These are phyloP conservation scores for Quercus lobata DNA, from an alignment of 331 rosid species.

Conservation along the genomic window DNA sequence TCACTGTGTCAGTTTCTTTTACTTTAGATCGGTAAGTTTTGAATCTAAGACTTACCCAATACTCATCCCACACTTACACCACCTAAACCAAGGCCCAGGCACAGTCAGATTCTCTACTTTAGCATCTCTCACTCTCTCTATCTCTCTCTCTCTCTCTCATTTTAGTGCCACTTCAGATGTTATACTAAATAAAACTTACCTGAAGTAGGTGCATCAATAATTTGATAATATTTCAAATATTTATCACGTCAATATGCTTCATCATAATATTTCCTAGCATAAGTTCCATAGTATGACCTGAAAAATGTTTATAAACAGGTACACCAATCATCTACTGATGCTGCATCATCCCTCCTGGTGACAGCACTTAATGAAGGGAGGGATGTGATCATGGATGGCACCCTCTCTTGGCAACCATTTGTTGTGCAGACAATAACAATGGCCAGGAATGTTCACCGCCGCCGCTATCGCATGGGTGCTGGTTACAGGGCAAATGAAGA, in stretches of 20 bases:
- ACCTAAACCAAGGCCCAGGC: neutral
- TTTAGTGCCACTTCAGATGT: neutral
- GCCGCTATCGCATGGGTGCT: constrained; percentile 84
- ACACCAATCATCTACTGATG: constrained; percentile 97
- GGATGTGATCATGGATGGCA: constrained; percentile 95
- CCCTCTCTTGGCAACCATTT: constrained; percentile 94
- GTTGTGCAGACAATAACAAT: constrained; percentile 93
- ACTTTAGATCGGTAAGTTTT: neutral
- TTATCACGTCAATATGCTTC: neutral
- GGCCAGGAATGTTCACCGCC: constrained; percentile 92
- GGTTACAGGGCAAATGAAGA: constrained; percentile 59
- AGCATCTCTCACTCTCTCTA: neutral
- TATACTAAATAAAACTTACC: neutral
- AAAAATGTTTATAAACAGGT: constrained; percentile 50
- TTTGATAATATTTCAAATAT: neutral
- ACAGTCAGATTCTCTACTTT: neutral
- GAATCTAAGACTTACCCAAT: neutral
- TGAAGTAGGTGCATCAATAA: neutral
- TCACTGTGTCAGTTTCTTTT: neutral
- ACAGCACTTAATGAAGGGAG: constrained; percentile 93
- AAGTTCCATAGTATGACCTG: neutral
- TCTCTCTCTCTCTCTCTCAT: neutral
- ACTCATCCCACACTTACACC: neutral
- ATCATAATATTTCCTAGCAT: neutral
- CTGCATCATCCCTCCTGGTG: constrained; percentile 92